phyloP scores from a whole-genome alignment of 176 grass and related monocot genomes.

The Cenchrus purpureus region DNA sequence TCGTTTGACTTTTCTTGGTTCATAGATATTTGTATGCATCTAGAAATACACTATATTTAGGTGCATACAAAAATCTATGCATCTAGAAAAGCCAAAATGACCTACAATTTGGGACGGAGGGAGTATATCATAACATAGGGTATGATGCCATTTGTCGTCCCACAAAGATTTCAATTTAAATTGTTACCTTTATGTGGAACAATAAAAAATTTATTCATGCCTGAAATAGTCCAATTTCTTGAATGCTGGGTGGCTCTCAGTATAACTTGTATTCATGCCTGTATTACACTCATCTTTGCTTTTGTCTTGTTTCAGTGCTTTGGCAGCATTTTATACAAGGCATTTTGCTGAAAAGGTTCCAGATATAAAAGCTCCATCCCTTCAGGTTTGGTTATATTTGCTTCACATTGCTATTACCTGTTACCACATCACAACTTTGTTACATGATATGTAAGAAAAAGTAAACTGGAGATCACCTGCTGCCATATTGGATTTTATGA shows the following conservation, averaged over 20 bases:
- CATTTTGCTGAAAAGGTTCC: constrained; percentile 94
- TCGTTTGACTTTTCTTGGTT: no score
- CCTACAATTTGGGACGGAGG: no score
- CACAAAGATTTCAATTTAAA: background rate
- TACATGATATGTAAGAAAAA: background rate
- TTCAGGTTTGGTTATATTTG: constrained; percentile 73
- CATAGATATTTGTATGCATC: no score
- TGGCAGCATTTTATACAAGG: constrained; percentile 99
- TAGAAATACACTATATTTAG: no score
- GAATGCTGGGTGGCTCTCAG: constrained; percentile 21
- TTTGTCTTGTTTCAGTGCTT: constrained; percentile 66
- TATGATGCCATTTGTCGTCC: background rate
- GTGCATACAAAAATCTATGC: no score
- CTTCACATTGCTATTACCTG: constrained; percentile 6
- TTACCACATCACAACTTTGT: constrained; percentile 14
- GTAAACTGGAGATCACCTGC: background rate
- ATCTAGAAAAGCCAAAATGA: no score
- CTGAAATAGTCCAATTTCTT: background rate
- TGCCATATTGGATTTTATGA: constrained; percentile 13
- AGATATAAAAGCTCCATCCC: constrained; percentile 86
- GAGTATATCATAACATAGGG: background rate
- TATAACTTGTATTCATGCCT: constrained; percentile 25
- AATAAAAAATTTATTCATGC: background rate
- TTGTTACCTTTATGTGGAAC: background rate
- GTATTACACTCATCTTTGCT: background rate